Base-by-base conservation (phyloP, 1,139 yeast species). In the Suhomyces coccinellae region DNA sequence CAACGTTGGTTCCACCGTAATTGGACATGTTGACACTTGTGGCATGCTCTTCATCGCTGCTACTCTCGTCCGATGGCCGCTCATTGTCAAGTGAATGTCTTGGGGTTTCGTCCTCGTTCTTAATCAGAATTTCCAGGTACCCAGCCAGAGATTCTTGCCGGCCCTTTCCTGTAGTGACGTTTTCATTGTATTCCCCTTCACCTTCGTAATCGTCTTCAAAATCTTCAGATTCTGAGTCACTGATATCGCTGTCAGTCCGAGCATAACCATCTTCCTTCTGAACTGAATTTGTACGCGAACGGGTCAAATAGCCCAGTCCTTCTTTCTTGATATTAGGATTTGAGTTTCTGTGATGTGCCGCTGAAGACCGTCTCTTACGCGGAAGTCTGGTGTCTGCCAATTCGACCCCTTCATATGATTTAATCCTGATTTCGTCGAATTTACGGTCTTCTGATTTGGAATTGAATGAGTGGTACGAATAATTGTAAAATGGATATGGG, bases 401-500 rank as follows among this genome's bases (percentile, higher is more conserved):
- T 11, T 69, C 59, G 6, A 74, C 68, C 44, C 72, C 77, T 20
- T 65, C 55, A 51, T 74, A 74, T 1, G 77, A 73, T 5, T 53
- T 57, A 34, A 74, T 66, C 4, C 58, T 47, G 3, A 74, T 54
- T 15, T 52, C 56, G 2, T 56, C 47, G 38, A 64, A 60, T 47
- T 73, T 73, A 20, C 56, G 58, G 11, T 57, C 55, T 11, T 61
- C 61, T 3, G 63, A 54, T 14, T 60, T 57, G 4, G 67, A 62
- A 39, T 69, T 64, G 39, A 69, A 62, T 8, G 73, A 61, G 52
- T 74, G 79, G 53, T 69, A 73, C 3, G 77, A 71, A 51, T 65
- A 74, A 45, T 73, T 73, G 54, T 74, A 74, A 48, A 73, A 74
- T 31, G 79, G 78, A 46, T 69, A 74, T 4, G 79, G 79, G 48